Evolutionary conservation across 1,284 basidiomycete species (phyloP).

Genomic region (Ustilago loliicola): DNA sequence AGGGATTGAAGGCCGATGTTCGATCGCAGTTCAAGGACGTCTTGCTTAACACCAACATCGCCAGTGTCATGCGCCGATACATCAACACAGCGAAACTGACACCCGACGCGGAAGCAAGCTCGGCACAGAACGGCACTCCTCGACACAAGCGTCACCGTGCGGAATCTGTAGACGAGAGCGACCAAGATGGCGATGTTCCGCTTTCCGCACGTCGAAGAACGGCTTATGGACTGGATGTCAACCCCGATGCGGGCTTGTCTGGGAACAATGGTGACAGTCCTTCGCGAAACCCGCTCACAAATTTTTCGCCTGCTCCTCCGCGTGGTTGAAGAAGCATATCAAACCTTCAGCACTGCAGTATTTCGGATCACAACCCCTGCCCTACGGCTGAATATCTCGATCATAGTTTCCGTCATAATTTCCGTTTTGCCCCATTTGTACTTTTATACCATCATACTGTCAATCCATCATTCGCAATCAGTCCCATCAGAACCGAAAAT

Average conservation of each 20-base stretch:
- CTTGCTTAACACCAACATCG: conserved; percentile 39
- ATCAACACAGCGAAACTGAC: conserved; percentile 21
- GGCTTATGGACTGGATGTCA: conserved; percentile 23
- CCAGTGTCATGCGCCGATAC: conserved; percentile 30
- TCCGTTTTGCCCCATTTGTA: conserved; percentile 7
- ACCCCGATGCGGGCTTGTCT: conserved; percentile 38
- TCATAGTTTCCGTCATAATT: too few relatives aligned
- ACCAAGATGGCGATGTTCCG: conserved; percentile 29
- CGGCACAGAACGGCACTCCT: conserved; percentile 6
- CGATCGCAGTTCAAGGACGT: conserved; percentile 54
- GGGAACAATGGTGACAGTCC: conserved; percentile 5
- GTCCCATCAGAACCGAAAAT: neutral
- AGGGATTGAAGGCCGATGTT: conserved; percentile 43
- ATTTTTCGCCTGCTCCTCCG: conserved; percentile 18
- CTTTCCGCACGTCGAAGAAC: conserved; percentile 13
- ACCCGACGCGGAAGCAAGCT: conserved; percentile 13
- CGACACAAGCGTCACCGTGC: conserved; percentile 19
- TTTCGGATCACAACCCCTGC: neutral
- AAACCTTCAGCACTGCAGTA: too few relatives aligned
- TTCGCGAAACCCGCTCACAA: conserved; percentile 30
- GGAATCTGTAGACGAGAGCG: conserved; percentile 3
- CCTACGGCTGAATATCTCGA: neutral
- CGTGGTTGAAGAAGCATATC: neutral
- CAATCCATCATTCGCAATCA: neutral
- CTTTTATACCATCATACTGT: conserved; percentile 1